Evolutionary conservation across 1,284 basidiomycete species (phyloP).

Genomic region (Moesziomyces sp.): DNA sequence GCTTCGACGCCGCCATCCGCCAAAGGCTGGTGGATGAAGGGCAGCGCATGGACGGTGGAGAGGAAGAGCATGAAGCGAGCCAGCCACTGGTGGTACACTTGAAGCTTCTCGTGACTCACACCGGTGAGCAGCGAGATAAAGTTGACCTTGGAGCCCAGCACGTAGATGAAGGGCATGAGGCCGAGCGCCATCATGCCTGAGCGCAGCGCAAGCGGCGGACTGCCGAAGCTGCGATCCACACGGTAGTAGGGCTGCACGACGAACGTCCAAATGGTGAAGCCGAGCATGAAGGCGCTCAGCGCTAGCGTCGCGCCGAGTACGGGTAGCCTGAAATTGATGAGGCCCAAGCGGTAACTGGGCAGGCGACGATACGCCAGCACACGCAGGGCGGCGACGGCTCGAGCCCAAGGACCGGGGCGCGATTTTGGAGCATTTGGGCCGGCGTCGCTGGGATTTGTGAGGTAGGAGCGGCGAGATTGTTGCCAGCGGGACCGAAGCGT

Average conservation of each 20-base stretch:
- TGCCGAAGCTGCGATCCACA: conserved; percentile 39
- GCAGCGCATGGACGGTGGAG: conserved; percentile 55
- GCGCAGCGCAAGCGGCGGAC: conserved; percentile 57
- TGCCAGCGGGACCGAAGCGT: conserved; percentile 19
- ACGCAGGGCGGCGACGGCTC: conserved; percentile 15
- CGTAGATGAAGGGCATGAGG: conserved; percentile 61
- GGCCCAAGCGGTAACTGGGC: conserved; percentile 21
- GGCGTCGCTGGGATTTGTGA: not conserved
- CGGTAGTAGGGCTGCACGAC: conserved; percentile 57
- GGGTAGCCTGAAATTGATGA: conserved; percentile 41
- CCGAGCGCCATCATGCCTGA: conserved; percentile 58
- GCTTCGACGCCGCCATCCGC: conserved; percentile 42
- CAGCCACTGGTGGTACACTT: conserved; percentile 63
- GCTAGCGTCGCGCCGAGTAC: conserved; percentile 40
- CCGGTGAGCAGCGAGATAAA: conserved; percentile 59
- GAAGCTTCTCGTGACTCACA: conserved; percentile 55
- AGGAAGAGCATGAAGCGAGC: conserved; percentile 60
- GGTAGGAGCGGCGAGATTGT: conserved; percentile 1
- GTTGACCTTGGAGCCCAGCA: conserved; percentile 58
- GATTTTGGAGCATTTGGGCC: not conserved
- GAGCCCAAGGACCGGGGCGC: conserved; percentile 2
- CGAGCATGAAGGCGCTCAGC: conserved; percentile 41
- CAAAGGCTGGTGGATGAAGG: conserved; percentile 58
- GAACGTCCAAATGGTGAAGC: conserved; percentile 50
- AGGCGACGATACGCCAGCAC: conserved; percentile 32